Evolutionary conservation across 306 rosid genomes (phyloP).

Genomic region (Dicorynia guianensis): DNA sequence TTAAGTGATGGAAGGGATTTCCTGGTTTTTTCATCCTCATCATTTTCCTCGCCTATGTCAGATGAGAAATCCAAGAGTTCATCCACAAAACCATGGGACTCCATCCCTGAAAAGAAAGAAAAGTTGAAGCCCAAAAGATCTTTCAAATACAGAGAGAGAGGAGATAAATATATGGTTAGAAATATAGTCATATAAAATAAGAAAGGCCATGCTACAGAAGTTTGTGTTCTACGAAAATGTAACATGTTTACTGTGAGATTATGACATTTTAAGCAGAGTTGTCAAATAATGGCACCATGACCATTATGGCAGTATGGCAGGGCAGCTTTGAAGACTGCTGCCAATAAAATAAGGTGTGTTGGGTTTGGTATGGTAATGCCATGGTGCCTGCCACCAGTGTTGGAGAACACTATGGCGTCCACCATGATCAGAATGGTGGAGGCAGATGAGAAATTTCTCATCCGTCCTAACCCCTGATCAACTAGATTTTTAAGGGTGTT

Average conservation of each 20-base stretch:
- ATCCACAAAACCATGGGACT: slow-evolving; percentile 62
- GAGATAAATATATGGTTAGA: slow-evolving; percentile 2
- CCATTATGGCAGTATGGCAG: too few relatives aligned
- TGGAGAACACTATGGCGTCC: too few relatives aligned
- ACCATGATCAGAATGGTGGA: too few relatives aligned
- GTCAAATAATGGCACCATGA: too few relatives aligned
- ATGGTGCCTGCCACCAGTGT: too few relatives aligned
- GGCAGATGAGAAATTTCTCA: too few relatives aligned
- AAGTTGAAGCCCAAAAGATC: slow-evolving; percentile 9
- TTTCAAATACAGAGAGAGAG: not conserved
- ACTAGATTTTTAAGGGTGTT: too few relatives aligned
- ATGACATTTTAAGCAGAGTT: not conserved
- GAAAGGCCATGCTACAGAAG: slow-evolving; percentile 14
- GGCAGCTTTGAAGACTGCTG: too few relatives aligned
- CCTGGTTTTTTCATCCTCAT: slow-evolving; percentile 50
- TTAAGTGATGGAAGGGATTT: slow-evolving; percentile 40
- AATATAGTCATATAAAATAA: slow-evolving; percentile 11
- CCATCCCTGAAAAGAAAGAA: slow-evolving; percentile 66
- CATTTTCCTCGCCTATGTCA: slow-evolving; percentile 64
- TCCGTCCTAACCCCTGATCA: too few relatives aligned
- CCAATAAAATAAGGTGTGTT: too few relatives aligned
- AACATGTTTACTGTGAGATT: not conserved
- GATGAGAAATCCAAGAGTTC: slow-evolving; percentile 76
- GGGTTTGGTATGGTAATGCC: too few relatives aligned
- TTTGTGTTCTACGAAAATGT: not conserved